Percentiles rank a stretch among this genome's conserved stretches.
Conservation (phyloP, 176 grass and related monocot genomes). For the Bothriochloa decipiens region DNA sequence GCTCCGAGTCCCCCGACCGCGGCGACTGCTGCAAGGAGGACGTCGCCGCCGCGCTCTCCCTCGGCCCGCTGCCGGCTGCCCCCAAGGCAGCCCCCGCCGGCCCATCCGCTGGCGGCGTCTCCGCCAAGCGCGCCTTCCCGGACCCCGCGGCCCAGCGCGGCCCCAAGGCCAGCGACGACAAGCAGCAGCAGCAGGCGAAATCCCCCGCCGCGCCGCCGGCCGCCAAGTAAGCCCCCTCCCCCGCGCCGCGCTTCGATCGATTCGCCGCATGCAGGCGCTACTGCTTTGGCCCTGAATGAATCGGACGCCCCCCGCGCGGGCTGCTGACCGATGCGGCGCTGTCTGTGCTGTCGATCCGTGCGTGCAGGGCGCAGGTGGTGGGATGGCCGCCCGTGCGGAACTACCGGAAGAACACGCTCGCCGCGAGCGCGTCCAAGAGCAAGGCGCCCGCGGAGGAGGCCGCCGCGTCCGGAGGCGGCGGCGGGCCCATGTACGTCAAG, state of each 20-base stretch:
- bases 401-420: conserved; percentile 73
- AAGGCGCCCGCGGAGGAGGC: conserved; percentile 41
- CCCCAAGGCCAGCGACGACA: neutral
- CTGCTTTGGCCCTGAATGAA: neutral
- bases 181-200: neutral
- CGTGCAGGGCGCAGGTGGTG: conserved; percentile 72
- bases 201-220: neutral
- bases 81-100: neutral
- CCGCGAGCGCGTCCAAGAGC: conserved; percentile 48
- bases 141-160: conserved; percentile 12
- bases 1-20: conserved; percentile 57
- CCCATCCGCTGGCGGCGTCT: neutral
- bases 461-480: conserved; percentile 22
- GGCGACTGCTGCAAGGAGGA: conserved; percentile 6
- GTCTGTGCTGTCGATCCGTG: neutral
- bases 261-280: fast-evolving
- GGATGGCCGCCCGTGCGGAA: conserved; percentile 85
- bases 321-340: neutral
- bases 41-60: conserved; percentile 43
- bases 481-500: conserved; percentile 56
- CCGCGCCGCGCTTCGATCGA: neutral
- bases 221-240: neutral
- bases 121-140: conserved; percentile 62
- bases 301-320: neutral
- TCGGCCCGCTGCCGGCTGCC: conserved; percentile 12